These are phyloP conservation scores for Hyphodiscus hymeniophilus DNA, from an alignment of 495 filamentous ascomycete genomes.

Conservation along the genomic window DNA sequence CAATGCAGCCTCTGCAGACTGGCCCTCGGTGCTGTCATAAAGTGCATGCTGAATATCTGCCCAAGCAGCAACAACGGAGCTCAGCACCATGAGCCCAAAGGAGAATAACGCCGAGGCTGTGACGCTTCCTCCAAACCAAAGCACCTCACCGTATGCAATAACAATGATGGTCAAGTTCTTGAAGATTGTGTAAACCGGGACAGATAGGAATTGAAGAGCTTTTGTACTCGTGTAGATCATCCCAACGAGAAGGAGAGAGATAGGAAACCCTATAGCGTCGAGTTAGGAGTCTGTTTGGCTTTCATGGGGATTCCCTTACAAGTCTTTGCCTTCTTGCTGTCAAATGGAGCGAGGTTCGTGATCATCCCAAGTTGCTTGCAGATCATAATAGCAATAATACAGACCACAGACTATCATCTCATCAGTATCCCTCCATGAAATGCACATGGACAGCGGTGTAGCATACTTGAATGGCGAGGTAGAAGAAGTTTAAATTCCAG, in stretches of 20 bases:
- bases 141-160: conserved; percentile 95
- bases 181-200: conserved; percentile 99
- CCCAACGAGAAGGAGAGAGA: conserved; percentile 91
- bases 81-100: conserved; percentile 95
- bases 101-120: conserved; percentile 83
- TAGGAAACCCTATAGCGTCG: conserved; percentile 74
- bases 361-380: conserved; percentile 82
- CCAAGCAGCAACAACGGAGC: conserved; percentile 93
- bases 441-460: neutral
- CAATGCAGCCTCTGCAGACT: conserved; percentile 52
- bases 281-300: conserved; percentile 11
- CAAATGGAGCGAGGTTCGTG: conserved; percentile 79
- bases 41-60: conserved; percentile 91
- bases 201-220: conserved; percentile 91
- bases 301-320: too few species aligned
- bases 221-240: conserved; percentile 99
- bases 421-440: neutral
- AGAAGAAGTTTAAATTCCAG: conserved; percentile 97
- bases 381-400: conserved; percentile 76
- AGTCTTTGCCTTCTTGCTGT: conserved; percentile 80
- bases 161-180: conserved; percentile 99
- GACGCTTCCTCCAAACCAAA: conserved; percentile 97
- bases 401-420: conserved; percentile 68
- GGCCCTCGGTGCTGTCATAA: conserved; percentile 35
- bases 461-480: conserved; percentile 84